Base-by-base conservation (phyloP, 331 rosid genomes). In the Rosa hybrid region DNA sequence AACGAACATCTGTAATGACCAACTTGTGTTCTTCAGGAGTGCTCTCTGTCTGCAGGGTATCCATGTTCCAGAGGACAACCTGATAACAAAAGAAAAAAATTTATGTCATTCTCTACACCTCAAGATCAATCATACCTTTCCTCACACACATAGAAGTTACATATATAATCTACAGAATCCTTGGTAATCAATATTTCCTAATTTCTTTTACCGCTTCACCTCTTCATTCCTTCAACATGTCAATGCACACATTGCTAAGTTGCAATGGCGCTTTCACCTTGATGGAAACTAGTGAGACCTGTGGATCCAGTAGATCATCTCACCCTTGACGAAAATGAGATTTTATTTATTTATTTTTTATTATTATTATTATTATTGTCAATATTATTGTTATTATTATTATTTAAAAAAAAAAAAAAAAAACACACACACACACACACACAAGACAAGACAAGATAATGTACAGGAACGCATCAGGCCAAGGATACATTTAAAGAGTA, bases 51-150 rank as follows among this genome's bases (percentile, higher is more conserved):
- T 80, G 71, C 49, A 90, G 83, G 68, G 81, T 87, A 70, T 91
- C 94, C 97, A 90, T 87, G 87, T 87, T 90, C 97, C 97, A 91
- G 50, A 90, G 82, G 68, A 81, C 83, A 78, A 94, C 98, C 98
- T 93, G 81, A 85, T 50, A 78, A 57, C 83, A 42, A 8, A 84
- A 34, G 39, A 68, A 76, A 72, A 78, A 21, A 54, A 51, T 9
- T 11, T 64, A 67, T 56, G 13, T 64, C 11, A 12, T 71, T 56
- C 46, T 72, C 59, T 48, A 46, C 50, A 49, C 20, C 57, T 62
- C 53, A 54, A 54, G 14, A 42, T 71, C 23, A 38, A 51, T 51
- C 25, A 0, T 14, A 14, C 11, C 42, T 42, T 60, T 18, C 34
- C 64, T 48, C 27, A 21, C 63, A 80, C 39, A 67, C 53, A 80